A percentile compares a stretch with the other conserved stretches of the same genome.
phyloP scores from a whole-genome alignment of 2,329 filamentous ascomycete genomes.

The Hansfordia pulvinata region DNA sequence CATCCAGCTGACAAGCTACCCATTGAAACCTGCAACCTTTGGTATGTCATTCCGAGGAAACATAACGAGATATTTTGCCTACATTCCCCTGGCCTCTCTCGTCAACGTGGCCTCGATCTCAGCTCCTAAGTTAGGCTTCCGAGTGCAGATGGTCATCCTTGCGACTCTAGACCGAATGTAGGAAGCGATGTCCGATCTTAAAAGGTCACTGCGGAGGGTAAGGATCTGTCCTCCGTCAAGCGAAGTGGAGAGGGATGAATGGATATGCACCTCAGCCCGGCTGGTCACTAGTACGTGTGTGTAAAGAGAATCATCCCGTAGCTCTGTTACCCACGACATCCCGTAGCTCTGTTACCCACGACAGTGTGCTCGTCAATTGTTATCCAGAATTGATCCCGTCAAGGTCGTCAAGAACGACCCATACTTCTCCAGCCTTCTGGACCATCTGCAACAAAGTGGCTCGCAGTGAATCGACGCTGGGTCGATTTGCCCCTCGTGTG shows the following conservation, averaged over 20 bases:
- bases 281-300: slow-evolving; percentile 10
- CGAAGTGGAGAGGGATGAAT: slow-evolving; percentile 5
- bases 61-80: slow-evolving; percentile 5
- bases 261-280: slow-evolving; percentile 12
- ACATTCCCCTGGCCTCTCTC: slow-evolving; percentile 16
- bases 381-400: slow-evolving; percentile 15
- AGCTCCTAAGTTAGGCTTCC: slow-evolving; percentile 6
- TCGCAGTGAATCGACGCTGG: slow-evolving; percentile 10
- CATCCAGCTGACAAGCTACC: slow-evolving; percentile 11
- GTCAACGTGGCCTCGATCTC: slow-evolving; percentile 10
- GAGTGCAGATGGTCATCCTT: slow-evolving; percentile 10
- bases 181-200: slow-evolving; percentile 11
- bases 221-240: slow-evolving; percentile 6
- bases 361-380: slow-evolving; percentile 1
- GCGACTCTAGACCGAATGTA: slow-evolving; percentile 10
- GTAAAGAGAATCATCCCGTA: slow-evolving; percentile 1
- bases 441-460: slow-evolving; percentile 10
- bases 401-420: slow-evolving; percentile 15
- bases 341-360: no score
- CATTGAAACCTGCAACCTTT: slow-evolving; percentile 13
- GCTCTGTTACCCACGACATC: slow-evolving; percentile 5
- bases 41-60: slow-evolving; percentile 2
- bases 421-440: slow-evolving; percentile 9
- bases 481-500: slow-evolving; percentile 10
- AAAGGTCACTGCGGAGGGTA: slow-evolving; percentile 7